Percentiles rank a stretch among this genome's conserved stretches.
Evolutionary conservation across 768 basidiomycete genomes (phyloP).

Genomic region (Coprinopsis marcescibilis): DNA sequence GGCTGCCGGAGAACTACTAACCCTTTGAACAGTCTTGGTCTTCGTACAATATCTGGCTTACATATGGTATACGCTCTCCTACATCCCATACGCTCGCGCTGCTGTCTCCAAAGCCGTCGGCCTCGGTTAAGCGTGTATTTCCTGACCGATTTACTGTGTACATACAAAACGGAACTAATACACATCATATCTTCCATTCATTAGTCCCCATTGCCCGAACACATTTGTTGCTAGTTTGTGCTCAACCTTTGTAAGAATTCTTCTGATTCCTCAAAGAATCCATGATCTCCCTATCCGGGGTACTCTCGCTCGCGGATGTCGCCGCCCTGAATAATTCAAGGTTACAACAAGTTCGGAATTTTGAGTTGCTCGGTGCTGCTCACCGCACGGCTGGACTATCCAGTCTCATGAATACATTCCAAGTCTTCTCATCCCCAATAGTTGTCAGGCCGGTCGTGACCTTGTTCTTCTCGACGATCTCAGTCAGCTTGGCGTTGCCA

Average conservation of each 20-base stretch:
- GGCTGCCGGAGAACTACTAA: no score
- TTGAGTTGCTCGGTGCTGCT: slow-evolving; percentile 18
- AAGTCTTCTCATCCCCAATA: slow-evolving; percentile 88
- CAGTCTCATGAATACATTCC: slow-evolving; percentile 94
- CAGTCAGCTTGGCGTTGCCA: slow-evolving; percentile 52
- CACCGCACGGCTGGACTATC: slow-evolving; percentile 58
- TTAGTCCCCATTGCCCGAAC: no score
- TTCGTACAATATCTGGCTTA: slow-evolving; percentile 89
- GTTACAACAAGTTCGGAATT: neutral
- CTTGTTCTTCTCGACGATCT: slow-evolving; percentile 51
- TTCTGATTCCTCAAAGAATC: slow-evolving; percentile 73
- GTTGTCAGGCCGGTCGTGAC: slow-evolving; percentile 79
- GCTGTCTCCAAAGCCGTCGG: slow-evolving; percentile 65
- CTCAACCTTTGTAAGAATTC: slow-evolving; percentile 72
- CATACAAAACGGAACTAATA: no score
- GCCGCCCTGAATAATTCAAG: slow-evolving; percentile 37
- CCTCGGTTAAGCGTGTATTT: slow-evolving; percentile 23
- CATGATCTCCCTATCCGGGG: slow-evolving; percentile 60
- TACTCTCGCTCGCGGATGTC: slow-evolving; percentile 32
- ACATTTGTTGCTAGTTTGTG: no score
- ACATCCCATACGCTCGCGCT: slow-evolving; percentile 86
- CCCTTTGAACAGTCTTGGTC: slow-evolving; percentile 63
- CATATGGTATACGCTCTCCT: slow-evolving; percentile 82
- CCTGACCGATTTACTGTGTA: no score
- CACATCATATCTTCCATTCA: no score